These are phyloP conservation scores for Pseudoturritis turrita DNA, from an alignment of 345 rosid species.

Conservation along the genomic window DNA sequence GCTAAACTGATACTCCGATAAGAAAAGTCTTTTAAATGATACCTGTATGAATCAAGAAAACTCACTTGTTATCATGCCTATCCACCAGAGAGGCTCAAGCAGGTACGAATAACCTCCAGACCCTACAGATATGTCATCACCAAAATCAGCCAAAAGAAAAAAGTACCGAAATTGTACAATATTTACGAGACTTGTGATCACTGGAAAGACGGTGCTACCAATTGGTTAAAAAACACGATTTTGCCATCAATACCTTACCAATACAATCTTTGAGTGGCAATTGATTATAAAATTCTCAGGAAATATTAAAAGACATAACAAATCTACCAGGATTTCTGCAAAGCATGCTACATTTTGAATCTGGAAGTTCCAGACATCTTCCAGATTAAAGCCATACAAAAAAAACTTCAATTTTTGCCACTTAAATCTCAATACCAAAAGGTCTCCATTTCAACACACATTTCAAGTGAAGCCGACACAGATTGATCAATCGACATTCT, in stretches of 20 bases:
- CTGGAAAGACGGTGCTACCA: background rate
- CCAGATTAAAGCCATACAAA: too few species aligned
- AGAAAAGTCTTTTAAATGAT: background rate
- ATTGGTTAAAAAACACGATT: background rate
- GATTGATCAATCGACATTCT: background rate
- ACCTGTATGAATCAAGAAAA: background rate
- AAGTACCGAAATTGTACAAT: background rate
- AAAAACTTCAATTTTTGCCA: background rate
- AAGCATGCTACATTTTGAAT: background rate
- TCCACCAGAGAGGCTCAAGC: slow-evolving; percentile 91
- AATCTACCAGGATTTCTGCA: background rate
- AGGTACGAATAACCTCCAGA: slow-evolving; percentile 85
- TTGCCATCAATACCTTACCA: background rate
- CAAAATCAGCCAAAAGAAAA: background rate
- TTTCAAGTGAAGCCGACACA: background rate
- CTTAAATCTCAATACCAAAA: background rate
- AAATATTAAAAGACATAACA: background rate
- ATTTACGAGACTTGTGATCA: background rate
- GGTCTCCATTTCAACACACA: background rate
- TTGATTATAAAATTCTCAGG: background rate
- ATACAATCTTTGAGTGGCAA: background rate
- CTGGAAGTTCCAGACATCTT: background rate
- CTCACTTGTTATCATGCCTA: slow-evolving; percentile 90
- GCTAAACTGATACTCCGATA: background rate
- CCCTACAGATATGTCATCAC: slow-evolving; percentile 34